Base-by-base conservation (phyloP, 2,329 filamentous ascomycete species). In the Dactylellina sp. region DNA sequence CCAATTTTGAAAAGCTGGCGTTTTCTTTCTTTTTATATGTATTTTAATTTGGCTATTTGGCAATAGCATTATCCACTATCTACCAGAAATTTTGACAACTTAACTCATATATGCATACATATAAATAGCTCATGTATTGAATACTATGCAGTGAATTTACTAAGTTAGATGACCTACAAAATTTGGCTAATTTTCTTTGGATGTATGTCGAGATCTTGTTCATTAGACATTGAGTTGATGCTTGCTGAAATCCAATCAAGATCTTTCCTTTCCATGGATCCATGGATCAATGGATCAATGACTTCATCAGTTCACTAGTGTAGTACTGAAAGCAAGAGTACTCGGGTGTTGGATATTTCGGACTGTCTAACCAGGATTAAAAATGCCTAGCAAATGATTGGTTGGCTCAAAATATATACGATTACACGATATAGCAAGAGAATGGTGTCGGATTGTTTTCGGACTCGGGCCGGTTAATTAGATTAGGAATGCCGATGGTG, bases 341-440 rank as follows among this genome's bases (percentile, higher is more conserved):
- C n/a, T n/a, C n/a, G n/a, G n/a, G n/a, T n/a, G n/a, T n/a, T n/a
- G n/a, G n/a, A n/a, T n/a, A n/a, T n/a, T n/a, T n/a, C n/a, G n/a
- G n/a, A n/a, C n/a, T n/a, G n/a, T n/a, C n/a, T n/a, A n/a, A 32
- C 28, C 28, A 32, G 20, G 42, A 46, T 52, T 64, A 37, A 55
- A 55, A 65, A 57, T 65, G 49, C 28, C 32, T 20, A 18, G 24
- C 35, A 18, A 50, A 16, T 57, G 52, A 65, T 65, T 65, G 62
- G 62, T n/a, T 32, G 50, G 44, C 7, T 3, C 42, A 50, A 50
- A 12, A 28, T n/a, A n/a, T n/a, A n/a, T n/a, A n/a, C 20, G 20
- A 28, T 50, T 14, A 28, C 12, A 25, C 20, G 22, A 25, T 50
- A 24, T 25, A n/a, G 22, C 11, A 2, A 16, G 20, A 22, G 6